Evolutionary conservation across 2,329 filamentous ascomycete genomes (phyloP).

Genomic region (Penicillium aurantiogriseum): DNA sequence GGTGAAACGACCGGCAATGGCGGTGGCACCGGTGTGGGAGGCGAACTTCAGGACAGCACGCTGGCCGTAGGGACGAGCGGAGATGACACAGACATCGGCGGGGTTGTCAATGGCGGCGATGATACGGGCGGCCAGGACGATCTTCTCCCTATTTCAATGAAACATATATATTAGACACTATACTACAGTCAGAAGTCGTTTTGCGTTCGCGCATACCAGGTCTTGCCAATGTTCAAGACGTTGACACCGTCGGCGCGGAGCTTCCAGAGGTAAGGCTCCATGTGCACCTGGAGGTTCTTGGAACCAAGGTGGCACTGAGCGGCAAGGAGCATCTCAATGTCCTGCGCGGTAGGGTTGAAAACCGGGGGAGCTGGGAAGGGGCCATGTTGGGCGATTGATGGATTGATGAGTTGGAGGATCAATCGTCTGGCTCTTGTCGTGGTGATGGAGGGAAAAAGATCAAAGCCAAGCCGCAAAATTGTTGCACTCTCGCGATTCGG

Average conservation of each 20-base stretch:
- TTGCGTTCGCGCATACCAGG: slow-evolving; percentile 66
- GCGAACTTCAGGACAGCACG: slow-evolving; percentile 99
- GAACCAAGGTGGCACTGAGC: slow-evolving; percentile 94
- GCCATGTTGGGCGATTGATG: slow-evolving; percentile 76
- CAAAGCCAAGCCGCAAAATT: slow-evolving; percentile 32
- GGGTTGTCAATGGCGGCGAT: slow-evolving; percentile 99
- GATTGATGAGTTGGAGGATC: slow-evolving; percentile 43
- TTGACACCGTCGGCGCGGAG: slow-evolving; percentile 98
- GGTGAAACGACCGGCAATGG: slow-evolving; percentile 99
- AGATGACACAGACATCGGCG: slow-evolving; percentile 98
- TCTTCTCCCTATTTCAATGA: slow-evolving; percentile 79
- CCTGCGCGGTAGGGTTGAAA: slow-evolving; percentile 96
- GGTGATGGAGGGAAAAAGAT: slow-evolving; percentile 35
- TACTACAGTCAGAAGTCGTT: not conserved
- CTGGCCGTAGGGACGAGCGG: slow-evolving; percentile 98
- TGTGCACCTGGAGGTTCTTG: slow-evolving; percentile 99
- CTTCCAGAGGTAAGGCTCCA: slow-evolving; percentile 99
- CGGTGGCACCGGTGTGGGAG: slow-evolving; percentile 92
- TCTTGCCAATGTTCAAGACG: slow-evolving; percentile 99
- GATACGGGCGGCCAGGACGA: slow-evolving; percentile 96
- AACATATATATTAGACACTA: slow-evolving; percentile 22
- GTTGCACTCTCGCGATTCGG: slow-evolving; percentile 27
- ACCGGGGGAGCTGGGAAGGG: slow-evolving; percentile 84
- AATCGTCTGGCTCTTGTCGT: slow-evolving; percentile 48
- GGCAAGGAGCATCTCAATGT: slow-evolving; percentile 99